Evolutionary conservation across 2,329 filamentous ascomycete species (phyloP).

Genomic region (Paramyrothecium roridum): DNA sequence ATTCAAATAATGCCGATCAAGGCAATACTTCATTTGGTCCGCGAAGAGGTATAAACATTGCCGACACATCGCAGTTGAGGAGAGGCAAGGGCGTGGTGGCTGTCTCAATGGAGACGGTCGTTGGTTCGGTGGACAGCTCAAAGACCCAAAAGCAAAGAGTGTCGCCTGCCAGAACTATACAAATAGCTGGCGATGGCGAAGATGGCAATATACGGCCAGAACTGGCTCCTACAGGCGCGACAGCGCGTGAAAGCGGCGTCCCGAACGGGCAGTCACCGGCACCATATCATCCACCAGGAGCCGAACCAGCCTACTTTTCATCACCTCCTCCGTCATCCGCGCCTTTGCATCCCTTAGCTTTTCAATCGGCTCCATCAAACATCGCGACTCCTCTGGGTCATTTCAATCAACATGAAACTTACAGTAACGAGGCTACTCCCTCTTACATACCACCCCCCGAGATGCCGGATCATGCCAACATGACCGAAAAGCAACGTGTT

Average conservation of each 20-base stretch:
- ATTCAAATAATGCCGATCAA: conserved; percentile 20
- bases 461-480: conserved; percentile 53
- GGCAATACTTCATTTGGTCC: conserved; percentile 23
- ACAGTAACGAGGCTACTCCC: conserved; percentile 27
- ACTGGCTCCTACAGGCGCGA: conserved; percentile 14
- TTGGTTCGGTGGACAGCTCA: conserved; percentile 80
- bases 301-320: conserved; percentile 22
- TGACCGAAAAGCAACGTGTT: conserved; percentile 80
- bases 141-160: conserved; percentile 18
- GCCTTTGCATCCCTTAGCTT: conserved; percentile 1
- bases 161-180: conserved; percentile 20
- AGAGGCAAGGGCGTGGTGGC: conserved; percentile 91
- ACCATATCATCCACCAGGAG: conserved; percentile 24
- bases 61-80: conserved; percentile 82
- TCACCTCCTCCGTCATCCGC: conserved; percentile 7
- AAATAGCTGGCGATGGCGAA: conserved; percentile 26
- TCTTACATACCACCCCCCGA: conserved; percentile 59
- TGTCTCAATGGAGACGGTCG: conserved; percentile 79
- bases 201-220: conserved; percentile 22
- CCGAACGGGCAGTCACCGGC: conserved; percentile 27
- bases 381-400: background rate
- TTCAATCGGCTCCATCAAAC: conserved; percentile 6
- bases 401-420: background rate
- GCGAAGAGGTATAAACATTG: conserved; percentile 57
- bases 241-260: conserved; percentile 13